phyloP scores from a whole-genome alignment of 2,329 filamentous ascomycete genomes.

The Pseudogymnoascus pannorum region DNA sequence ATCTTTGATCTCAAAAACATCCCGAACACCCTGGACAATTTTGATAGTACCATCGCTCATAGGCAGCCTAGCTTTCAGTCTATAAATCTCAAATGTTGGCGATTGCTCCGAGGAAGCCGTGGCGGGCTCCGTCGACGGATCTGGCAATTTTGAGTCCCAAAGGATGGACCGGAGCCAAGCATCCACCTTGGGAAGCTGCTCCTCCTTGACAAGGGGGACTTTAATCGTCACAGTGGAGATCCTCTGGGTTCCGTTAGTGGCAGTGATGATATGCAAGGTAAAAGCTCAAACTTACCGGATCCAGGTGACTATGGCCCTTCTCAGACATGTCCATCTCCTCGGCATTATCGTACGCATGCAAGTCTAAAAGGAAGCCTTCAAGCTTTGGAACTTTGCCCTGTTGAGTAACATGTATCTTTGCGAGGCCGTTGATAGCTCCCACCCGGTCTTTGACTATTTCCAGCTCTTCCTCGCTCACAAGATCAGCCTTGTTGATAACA shows the following conservation, averaged over 20 bases:
- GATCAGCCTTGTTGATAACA: slow-evolving; percentile 86
- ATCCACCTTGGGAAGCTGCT: slow-evolving; percentile 61
- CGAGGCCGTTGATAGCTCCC: slow-evolving; percentile 79
- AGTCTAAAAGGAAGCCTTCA: slow-evolving; percentile 78
- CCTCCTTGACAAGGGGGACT: slow-evolving; percentile 50
- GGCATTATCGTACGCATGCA: slow-evolving; percentile 88
- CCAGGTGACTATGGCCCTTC: slow-evolving; percentile 85
- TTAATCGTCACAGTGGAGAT: slow-evolving; percentile 76
- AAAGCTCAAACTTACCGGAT: slow-evolving; percentile 55
- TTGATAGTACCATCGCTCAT: slow-evolving; percentile 58
- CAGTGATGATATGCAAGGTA: neutral
- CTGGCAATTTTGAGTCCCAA: slow-evolving; percentile 67
- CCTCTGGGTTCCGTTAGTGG: slow-evolving; percentile 42
- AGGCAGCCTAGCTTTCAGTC: slow-evolving; percentile 73
- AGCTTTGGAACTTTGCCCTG: slow-evolving; percentile 73
- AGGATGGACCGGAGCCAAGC: slow-evolving; percentile 74
- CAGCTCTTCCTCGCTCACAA: slow-evolving; percentile 66
- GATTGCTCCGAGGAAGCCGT: slow-evolving; percentile 28
- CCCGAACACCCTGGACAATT: slow-evolving; percentile 84
- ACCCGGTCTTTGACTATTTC: slow-evolving; percentile 63
- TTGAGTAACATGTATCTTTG: slow-evolving; percentile 74
- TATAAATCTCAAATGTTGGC: slow-evolving; percentile 68
- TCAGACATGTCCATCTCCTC: slow-evolving; percentile 55
- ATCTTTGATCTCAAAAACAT: slow-evolving; percentile 88
- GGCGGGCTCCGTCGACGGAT: slow-evolving; percentile 15